phyloP scores from a whole-genome alignment of 371 early-diverging fungal genomes.

The Catenaria anguillulae region DNA sequence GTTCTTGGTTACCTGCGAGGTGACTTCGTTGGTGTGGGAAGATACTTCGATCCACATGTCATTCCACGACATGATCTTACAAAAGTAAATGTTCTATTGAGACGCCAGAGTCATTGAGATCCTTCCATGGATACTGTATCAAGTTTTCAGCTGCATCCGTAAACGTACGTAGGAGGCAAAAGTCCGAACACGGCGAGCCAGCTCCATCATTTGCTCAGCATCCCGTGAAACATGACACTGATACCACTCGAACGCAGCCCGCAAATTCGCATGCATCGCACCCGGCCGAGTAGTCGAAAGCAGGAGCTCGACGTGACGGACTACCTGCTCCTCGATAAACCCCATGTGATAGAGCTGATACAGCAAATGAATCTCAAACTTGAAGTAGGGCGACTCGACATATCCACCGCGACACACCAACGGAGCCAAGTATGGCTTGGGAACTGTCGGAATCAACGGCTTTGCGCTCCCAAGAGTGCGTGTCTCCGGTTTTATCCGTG shows the following conservation, averaged over 20 bases:
- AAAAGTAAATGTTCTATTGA: not conserved
- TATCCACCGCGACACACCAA: not conserved
- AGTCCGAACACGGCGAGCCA: not conserved
- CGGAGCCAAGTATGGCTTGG: not conserved
- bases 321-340: not conserved
- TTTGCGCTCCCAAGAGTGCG: not conserved
- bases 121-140: too few species aligned
- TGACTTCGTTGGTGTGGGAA: not conserved
- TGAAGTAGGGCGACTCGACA: not conserved
- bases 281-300: not conserved
- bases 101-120: not conserved
- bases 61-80: not conserved
- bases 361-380: not conserved
- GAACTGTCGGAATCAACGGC: too few species aligned
- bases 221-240: not conserved
- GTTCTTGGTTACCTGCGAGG: not conserved
- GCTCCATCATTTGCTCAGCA: not conserved
- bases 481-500: not conserved
- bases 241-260: not conserved
- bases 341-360: not conserved
- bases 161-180: not conserved
- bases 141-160: not conserved
- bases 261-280: not conserved
- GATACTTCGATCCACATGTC: not conserved
- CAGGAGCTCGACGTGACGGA: not conserved